Base-by-base conservation (phyloP, 495 filamentous ascomycete species). In the Alectoria sarmentosa region DNA sequence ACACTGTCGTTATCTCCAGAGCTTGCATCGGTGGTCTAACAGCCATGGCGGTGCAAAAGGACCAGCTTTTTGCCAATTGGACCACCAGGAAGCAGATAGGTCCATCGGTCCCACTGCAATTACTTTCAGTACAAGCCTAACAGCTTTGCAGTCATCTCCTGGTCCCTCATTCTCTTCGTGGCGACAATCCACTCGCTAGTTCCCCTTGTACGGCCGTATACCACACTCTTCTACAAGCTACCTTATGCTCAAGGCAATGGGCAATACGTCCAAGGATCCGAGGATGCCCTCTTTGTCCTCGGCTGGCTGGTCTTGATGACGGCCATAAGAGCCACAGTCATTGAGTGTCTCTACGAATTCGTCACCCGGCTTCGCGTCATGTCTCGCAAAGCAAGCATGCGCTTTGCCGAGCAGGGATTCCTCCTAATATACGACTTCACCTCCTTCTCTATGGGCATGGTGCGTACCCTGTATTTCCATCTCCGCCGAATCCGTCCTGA, bases 341-440 rank as follows among this genome's bases (percentile, higher is more conserved):
- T 98, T 80, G 91, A 96, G 34, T 56, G 63, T 26, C 8, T 59
- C 57, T 60, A 65, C 14, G 44, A 41, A 30, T 54, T 60, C 19
- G 44, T 60, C 13, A 65, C 34, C 48, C 72, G 77, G 19, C 79
- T 79, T 60, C 92, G 92, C 19, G 77, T 98, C 66, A 80, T 82
- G 65, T 84, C 85, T 63, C 80, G 78, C 68, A 96, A 95, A 76
- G 87, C 83, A 11, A 75, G 86, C 30, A 80, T 89, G 30, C 83
- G 95, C 48, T 90, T 98, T 75, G 89, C 91, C 58, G 94, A 98
- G 74, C 94, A 98, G 77, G 91, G 86, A 59, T 98, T 92, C 90
- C 79, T 96, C 71, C 73, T 90, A 34, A 69, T 92, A 41, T 98
- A 97, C 77, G 89, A 90, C 73, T 73, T 73, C 34, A 76, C 86